phyloP scores from a whole-genome alignment of 805 yeast genomes.

The Candida hispaniensis region DNA sequence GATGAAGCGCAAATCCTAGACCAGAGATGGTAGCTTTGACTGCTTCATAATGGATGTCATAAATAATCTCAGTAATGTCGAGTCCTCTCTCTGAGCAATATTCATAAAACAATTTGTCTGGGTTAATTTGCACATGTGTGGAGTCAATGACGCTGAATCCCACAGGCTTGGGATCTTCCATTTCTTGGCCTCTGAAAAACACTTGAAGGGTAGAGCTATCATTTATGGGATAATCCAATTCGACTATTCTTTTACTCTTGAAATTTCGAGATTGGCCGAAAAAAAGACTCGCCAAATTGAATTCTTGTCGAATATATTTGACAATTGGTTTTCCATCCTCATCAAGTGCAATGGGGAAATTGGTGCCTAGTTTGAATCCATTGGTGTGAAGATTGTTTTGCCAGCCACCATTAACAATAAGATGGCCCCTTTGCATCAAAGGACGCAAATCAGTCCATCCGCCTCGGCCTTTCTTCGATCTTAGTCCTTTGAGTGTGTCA shows the following conservation, averaged over 20 bases:
- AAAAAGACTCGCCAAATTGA: slow-evolving; percentile 8
- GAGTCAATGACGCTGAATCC: neutral
- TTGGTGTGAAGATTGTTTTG: slow-evolving; percentile 6
- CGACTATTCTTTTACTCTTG: slow-evolving; percentile 1
- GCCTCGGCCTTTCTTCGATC: slow-evolving; percentile 1
- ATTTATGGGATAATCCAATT: slow-evolving; percentile 5
- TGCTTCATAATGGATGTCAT: slow-evolving; percentile 9
- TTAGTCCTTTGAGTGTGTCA: slow-evolving; percentile 1
- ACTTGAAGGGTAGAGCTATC: slow-evolving; percentile 3
- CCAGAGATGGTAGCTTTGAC: slow-evolving; percentile 7
- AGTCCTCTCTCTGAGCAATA: no score
- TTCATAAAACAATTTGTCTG: no score
- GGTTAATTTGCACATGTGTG: no score
- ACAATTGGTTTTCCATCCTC: slow-evolving; percentile 2
- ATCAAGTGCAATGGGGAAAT: neutral
- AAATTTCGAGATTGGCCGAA: slow-evolving; percentile 12
- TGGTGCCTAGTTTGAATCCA: slow-evolving; percentile 6
- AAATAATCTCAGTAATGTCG: no score
- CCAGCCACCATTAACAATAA: slow-evolving; percentile 9
- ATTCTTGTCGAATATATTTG: slow-evolving; percentile 9
- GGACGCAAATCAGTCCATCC: slow-evolving; percentile 8
- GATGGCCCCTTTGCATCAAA: slow-evolving; percentile 5
- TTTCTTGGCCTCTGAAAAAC: slow-evolving; percentile 8
- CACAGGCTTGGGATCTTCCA: neutral
- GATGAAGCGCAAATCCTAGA: slow-evolving; percentile 5